Conservation (phyloP, 352 stramenopile genomes). For the Pythium guiyangense region DNA sequence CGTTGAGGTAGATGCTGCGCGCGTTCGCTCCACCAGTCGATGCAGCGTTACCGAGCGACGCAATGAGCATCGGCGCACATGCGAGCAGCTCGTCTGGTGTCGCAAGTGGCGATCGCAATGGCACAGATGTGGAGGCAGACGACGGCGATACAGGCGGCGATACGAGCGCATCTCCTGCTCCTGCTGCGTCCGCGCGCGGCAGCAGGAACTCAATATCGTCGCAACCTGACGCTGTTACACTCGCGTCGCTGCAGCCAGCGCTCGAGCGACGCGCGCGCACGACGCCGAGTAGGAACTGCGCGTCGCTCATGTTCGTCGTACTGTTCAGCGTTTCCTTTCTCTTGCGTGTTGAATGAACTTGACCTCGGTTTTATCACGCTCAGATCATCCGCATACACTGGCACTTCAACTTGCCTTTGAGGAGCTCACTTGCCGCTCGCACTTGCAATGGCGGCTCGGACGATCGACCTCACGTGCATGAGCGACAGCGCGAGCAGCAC, state of each 20-base stretch:
- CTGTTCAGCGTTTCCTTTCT: not conserved
- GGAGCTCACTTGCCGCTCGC: not conserved
- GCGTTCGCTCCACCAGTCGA: not conserved
- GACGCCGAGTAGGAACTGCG: constrained; percentile 13
- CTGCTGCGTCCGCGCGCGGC: not conserved
- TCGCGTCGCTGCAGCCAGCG: constrained; percentile 7
- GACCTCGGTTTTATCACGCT: no score
- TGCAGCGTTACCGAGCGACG: constrained; percentile 12
- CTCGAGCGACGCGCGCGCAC: constrained; percentile 17
- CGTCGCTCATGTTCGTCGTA: constrained; percentile 1
- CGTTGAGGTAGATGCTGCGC: constrained; percentile 11
- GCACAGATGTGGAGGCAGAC: not conserved
- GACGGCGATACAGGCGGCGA: not conserved
- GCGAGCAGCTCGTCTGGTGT: constrained; percentile 19
- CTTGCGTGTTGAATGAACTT: not conserved
- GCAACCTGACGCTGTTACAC: not conserved
- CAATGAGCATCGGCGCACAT: constrained; percentile 19
- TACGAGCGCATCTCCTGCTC: not conserved
- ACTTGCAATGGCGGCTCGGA: not conserved
- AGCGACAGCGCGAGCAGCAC: not conserved
- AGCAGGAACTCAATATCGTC: constrained; percentile 31
- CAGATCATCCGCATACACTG: no score
- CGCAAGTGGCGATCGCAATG: constrained; percentile 2
- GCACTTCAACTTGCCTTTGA: not conserved
- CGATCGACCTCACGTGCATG: not conserved